Conservation (phyloP, 192 early-diverging fungal genomes). For the Coemansia sp. region DNA sequence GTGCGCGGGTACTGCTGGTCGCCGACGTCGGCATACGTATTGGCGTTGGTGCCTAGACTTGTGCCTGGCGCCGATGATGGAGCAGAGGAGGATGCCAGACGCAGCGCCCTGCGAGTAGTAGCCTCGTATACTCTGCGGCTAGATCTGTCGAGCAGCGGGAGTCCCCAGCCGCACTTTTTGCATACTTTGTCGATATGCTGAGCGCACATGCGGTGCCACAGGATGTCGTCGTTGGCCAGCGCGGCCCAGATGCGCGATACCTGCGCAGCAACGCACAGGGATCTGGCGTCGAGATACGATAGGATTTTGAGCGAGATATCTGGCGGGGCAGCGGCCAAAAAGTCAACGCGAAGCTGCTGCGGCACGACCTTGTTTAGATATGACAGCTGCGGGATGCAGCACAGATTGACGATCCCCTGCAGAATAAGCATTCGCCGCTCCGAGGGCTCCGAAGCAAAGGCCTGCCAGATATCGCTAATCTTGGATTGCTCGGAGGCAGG, state of each 20-base stretch:
- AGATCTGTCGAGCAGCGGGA: conserved; percentile 76
- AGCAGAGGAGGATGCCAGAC: conserved; percentile 19
- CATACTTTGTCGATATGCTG: conserved; percentile 98
- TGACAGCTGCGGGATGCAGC: conserved; percentile 84
- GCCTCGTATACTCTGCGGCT: conserved; percentile 53
- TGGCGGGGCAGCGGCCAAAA: conserved; percentile 67
- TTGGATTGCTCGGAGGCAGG: conserved; percentile 57
- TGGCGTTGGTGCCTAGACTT: neutral
- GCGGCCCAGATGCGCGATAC: conserved; percentile 77
- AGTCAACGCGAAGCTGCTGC: conserved; percentile 77
- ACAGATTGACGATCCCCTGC: conserved; percentile 73
- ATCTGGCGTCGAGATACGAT: conserved; percentile 86
- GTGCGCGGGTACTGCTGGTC: conserved; percentile 11
- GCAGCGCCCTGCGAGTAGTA: conserved; percentile 37
- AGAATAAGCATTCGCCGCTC: conserved; percentile 66
- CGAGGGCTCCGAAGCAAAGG: conserved; percentile 66
- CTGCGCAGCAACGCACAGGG: conserved; percentile 88
- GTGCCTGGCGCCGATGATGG: conserved; percentile 7
- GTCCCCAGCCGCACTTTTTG: conserved; percentile 93
- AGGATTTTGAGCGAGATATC: conserved; percentile 84
- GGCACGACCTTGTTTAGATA: conserved; percentile 69
- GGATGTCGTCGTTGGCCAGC: conserved; percentile 84
- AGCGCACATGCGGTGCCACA: conserved; percentile 97
- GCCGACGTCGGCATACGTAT: neutral
- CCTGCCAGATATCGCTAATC: conserved; percentile 68